A percentile compares a stretch with the other conserved stretches of the same genome.
Evolutionary conservation across 2,329 filamentous ascomycete species (phyloP).

Genomic region (Botrytis deweyae): DNA sequence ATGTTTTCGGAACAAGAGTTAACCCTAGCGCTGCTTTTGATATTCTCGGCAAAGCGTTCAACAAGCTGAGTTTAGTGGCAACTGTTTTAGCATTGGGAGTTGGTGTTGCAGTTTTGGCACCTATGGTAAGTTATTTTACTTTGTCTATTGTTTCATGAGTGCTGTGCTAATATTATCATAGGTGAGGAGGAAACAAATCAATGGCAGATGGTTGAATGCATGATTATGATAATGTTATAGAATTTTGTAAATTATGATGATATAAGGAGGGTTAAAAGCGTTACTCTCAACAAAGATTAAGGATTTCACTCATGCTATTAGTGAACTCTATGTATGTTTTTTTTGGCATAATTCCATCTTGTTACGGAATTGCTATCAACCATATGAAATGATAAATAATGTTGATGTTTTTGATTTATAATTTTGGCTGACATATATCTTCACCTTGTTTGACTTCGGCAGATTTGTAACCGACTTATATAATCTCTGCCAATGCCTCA

Average conservation of each 20-base stretch:
- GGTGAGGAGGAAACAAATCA: constrained; percentile 67
- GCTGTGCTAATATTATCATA: constrained; percentile 42
- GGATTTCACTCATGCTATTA: neutral
- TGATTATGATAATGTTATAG: constrained; percentile 29
- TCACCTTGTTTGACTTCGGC: neutral
- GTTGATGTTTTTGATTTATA: neutral
- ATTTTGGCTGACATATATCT: neutral
- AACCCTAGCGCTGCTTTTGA: constrained; percentile 91
- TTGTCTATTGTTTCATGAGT: neutral
- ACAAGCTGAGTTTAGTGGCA: constrained; percentile 78
- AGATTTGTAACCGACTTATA: neutral
- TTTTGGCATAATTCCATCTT: neutral
- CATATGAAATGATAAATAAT: neutral
- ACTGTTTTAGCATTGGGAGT: constrained; percentile 79
- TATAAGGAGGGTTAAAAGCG: neutral
- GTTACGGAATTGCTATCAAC: neutral
- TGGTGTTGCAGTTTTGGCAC: constrained; percentile 75
- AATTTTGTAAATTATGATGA: constrained; percentile 15
- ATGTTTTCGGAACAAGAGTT: constrained; percentile 83
- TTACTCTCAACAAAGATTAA: no score
- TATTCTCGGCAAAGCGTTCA: constrained; percentile 89
- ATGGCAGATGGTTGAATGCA: constrained; percentile 55
- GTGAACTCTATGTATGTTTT: neutral
- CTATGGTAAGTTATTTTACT: constrained; percentile 66
- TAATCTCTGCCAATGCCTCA: neutral